These are phyloP conservation scores for Neoscytalidium dimidiatum DNA, from an alignment of 2,329 filamentous ascomycete species.

Conservation along the genomic window DNA sequence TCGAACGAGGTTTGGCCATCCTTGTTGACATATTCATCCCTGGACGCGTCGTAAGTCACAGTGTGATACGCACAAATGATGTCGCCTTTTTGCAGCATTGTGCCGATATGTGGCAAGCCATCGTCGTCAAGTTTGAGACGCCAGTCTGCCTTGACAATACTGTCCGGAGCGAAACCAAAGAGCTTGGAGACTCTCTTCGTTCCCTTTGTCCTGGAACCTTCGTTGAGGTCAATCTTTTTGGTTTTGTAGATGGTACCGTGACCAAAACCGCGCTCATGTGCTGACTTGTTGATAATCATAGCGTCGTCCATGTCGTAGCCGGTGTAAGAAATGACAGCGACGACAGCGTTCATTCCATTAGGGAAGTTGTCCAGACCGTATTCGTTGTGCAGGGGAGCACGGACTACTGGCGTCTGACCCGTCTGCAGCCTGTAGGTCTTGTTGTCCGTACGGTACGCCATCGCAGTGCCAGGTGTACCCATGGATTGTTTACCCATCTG, in stretches of 20 bases:
- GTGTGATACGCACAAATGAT: conserved; percentile 87
- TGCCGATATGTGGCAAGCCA: conserved; percentile 80
- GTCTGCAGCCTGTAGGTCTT: conserved; percentile 94
- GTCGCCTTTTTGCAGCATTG: conserved; percentile 76
- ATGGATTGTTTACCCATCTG: conserved; percentile 99
- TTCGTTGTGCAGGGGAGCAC: conserved; percentile 88
- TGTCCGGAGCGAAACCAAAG: conserved; percentile 86
- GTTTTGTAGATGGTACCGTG: conserved; percentile 98
- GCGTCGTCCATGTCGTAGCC: conserved; percentile 99
- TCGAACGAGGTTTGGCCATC: conserved; percentile 85
- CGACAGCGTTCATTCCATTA: conserved; percentile 91
- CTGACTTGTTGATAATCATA: conserved; percentile 98
- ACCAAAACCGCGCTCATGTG: conserved; percentile 93
- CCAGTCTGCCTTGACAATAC: conserved; percentile 69
- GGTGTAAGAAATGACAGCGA: conserved; percentile 97
- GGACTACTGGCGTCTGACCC: conserved; percentile 91
- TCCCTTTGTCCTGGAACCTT: conserved; percentile 68
- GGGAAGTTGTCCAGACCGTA: conserved; percentile 99
- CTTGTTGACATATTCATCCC: conserved; percentile 78
- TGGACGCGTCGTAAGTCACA: conserved; percentile 72
- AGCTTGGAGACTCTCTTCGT: conserved; percentile 73
- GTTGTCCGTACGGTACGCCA: conserved; percentile 90
- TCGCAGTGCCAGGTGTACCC: conserved; percentile 88
- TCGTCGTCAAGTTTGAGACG: conserved; percentile 80
- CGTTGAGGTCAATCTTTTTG: conserved; percentile 84